Percentiles rank a stretch among this genome's conserved stretches.
Conservation (phyloP, 2,329 filamentous ascomycete species). For the Malbranchea cinnamomea region DNA sequence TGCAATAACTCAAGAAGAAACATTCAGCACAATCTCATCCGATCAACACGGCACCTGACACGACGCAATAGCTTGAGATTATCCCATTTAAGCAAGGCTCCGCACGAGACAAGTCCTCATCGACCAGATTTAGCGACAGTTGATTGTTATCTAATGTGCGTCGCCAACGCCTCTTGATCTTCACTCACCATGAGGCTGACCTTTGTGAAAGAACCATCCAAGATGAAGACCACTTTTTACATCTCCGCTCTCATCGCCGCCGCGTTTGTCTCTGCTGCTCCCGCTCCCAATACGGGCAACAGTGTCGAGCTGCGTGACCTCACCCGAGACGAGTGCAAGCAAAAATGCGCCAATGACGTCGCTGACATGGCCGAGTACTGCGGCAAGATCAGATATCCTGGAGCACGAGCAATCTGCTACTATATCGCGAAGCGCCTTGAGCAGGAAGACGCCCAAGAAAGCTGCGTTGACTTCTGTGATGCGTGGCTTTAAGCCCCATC, state of each 20-base stretch:
- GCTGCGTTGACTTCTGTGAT: conserved; percentile 4
- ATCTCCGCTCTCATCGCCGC: conserved; percentile 4
- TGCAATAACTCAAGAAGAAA: no score
- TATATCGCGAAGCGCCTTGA: not conserved
- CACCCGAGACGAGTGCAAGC: conserved; percentile 1
- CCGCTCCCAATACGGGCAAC: not conserved
- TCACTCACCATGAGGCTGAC: no score
- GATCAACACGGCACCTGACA: no score
- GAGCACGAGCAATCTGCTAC: not conserved
- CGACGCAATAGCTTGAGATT: no score
- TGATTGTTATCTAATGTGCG: no score
- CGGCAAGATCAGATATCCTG: not conserved
- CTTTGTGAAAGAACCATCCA: not conserved
- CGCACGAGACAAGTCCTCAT: no score
- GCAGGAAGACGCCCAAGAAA: conserved; percentile 2
- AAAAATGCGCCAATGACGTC: conserved; percentile 4
- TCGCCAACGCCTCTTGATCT: no score
- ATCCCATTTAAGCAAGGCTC: not conserved
- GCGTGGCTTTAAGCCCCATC: no score
- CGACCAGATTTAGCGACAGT: no score
- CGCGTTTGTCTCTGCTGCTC: conserved; percentile 3
- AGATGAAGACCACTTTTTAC: conserved; percentile 5
- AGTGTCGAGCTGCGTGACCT: not conserved
- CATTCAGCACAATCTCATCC: no score
- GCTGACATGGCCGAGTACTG: conserved; percentile 3